Evolutionary conservation across 148 eudicot genomes (phyloP), one percentile per base, ranked within the genome.

Genomic region (Diospyros kaki): DNA sequence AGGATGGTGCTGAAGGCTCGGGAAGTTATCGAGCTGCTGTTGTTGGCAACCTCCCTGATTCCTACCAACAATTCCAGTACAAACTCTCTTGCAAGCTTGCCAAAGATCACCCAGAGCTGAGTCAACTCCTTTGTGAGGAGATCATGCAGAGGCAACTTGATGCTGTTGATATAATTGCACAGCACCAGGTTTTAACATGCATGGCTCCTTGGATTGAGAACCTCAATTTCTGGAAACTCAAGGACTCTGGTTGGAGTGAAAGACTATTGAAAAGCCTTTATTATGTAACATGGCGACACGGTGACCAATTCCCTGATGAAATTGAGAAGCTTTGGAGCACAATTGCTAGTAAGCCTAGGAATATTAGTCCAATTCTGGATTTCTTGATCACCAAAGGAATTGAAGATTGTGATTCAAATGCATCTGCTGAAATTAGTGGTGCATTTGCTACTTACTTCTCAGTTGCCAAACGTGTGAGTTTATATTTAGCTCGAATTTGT

Each of bases 121-220:
- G 99, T 77, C 99, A 95, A 82, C 98, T 95, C 58, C 94, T 95
- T 56, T 95, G 99, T 67, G 99, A 95, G 82, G 99, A 95, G 83
- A 95, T 95, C 73, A 95, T 95, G 99, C 99, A 88, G 85, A 91
- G 99, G 77, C 99, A 95, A 81, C 94, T 95, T 46, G 99, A 95
- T 84, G 99, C 99, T 48, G 99, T 95, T 73, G 99, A 95, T 81
- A 95, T 95, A 81, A 95, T 95, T 78, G 99, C 99, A 46, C 99
- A 95, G 66, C 99, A 95, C 78, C 99, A 95, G 83, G 99, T 95
- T 71, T 80, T 95, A 50, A 95, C 99, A 45, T 95, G 99, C 85
- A 95, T 95, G 99, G 99, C 99, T 75, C 99, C 99, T 48, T 95
- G 99, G 99, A 95, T 95, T 74, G 99, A 95, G 82, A 95, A 91